Percentiles rank a stretch among this genome's conserved stretches.
Evolutionary conservation across 305 asterid species (phyloP).

Genomic region (Solanum hybrid): DNA sequence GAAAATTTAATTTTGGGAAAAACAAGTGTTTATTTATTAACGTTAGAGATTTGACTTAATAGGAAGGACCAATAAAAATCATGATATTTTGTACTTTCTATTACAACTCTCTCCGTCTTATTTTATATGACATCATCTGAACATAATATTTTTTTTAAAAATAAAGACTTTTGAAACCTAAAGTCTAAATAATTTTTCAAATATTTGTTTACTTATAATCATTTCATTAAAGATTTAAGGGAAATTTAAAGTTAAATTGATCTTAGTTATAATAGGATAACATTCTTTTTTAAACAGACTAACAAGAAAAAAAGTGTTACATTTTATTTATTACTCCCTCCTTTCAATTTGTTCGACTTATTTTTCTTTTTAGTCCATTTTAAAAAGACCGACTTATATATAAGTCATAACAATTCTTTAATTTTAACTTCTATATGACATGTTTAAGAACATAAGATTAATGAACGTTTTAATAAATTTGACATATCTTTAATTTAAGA

Average conservation of each 20-base stretch:
- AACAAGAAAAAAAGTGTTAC: neutral
- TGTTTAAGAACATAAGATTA: neutral
- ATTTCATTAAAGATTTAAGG: too few species aligned
- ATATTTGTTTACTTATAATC: too few species aligned
- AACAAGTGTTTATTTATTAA: neutral
- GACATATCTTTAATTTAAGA: neutral
- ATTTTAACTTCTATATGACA: rapidly evolving
- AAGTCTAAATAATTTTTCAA: too few species aligned
- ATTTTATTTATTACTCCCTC: neutral
- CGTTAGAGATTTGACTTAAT: neutral
- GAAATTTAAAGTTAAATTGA: too few species aligned
- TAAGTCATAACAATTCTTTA: neutral
- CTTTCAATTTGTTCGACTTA: neutral
- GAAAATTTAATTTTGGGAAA: neutral
- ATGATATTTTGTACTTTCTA: neutral
- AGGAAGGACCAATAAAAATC: neutral
- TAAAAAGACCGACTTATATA: too few species aligned
- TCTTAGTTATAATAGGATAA: neutral
- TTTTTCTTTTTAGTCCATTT: rapidly evolving
- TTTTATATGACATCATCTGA: rapidly evolving
- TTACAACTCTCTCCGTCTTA: neutral
- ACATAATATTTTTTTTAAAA: too few species aligned
- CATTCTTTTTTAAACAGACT: too few species aligned
- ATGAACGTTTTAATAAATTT: neutral
- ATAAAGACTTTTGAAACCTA: too few species aligned